Conservation (phyloP, 2,329 filamentous ascomycete genomes). For the Hymenoscyphus repandus region DNA sequence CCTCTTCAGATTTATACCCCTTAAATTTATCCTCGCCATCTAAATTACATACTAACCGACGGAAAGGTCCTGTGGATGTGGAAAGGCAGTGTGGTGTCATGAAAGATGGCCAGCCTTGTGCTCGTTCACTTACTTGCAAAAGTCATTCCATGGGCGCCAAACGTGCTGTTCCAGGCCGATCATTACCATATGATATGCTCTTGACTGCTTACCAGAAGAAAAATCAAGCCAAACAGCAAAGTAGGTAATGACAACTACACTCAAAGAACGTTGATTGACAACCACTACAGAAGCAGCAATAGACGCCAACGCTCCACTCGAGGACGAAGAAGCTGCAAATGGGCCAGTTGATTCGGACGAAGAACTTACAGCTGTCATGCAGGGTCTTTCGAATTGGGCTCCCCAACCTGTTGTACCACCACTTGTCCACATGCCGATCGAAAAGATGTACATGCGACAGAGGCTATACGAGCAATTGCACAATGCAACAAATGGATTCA, state of each 20-base stretch:
- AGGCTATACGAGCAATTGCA: conserved; percentile 61
- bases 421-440: conserved; percentile 54
- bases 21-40: neutral
- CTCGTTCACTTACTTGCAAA: conserved; percentile 86
- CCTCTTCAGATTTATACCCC: neutral
- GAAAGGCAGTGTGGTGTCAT: conserved; percentile 89
- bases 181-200: conserved; percentile 87
- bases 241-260: conserved; percentile 45
- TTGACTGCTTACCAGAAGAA: conserved; percentile 90
- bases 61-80: conserved; percentile 75
- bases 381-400: conserved; percentile 67
- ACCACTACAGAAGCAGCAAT: conserved; percentile 73
- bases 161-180: conserved; percentile 78
- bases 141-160: conserved; percentile 95
- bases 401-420: conserved; percentile 74
- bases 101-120: conserved; percentile 82
- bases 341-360: conserved; percentile 90
- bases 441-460: conserved; percentile 57
- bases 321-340: conserved; percentile 74
- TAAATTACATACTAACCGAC: conserved; percentile 8
- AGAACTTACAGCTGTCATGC: conserved; percentile 86
- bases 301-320: conserved; percentile 85
- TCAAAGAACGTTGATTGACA: conserved; percentile 11
- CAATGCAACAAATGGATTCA: conserved; percentile 60
- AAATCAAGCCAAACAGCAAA: conserved; percentile 97